These are phyloP conservation scores for Tylopilus felleus DNA, from an alignment of 768 basidiomycete genomes.

Conservation along the genomic window DNA sequence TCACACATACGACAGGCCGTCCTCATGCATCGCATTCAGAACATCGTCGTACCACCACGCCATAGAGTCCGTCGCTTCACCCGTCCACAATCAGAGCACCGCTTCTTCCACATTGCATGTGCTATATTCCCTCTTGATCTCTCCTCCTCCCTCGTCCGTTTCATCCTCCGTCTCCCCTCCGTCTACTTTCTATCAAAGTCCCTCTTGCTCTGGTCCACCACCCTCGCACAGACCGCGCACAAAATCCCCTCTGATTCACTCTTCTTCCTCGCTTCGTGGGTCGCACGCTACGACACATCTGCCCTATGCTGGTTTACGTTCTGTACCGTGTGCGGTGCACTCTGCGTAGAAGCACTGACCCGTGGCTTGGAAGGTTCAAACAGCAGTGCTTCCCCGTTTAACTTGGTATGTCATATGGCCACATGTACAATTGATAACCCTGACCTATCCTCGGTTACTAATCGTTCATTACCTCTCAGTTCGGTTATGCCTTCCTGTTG, in stretches of 20 bases:
- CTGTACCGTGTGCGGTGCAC: conserved; percentile 59
- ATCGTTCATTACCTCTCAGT: conserved; percentile 36
- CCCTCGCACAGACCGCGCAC: conserved; percentile 56
- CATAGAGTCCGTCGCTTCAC: conserved; percentile 14
- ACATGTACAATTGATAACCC: neutral
- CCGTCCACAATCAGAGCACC: conserved; percentile 26
- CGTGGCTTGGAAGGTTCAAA: conserved; percentile 65
- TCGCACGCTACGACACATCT: conserved; percentile 47
- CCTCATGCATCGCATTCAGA: conserved; percentile 71
- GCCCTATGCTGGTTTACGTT: conserved; percentile 76
- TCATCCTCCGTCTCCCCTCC: conserved; percentile 59
- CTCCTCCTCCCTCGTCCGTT: conserved; percentile 54
- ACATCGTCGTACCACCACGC: conserved; percentile 69
- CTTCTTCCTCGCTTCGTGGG: conserved; percentile 43
- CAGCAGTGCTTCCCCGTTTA: conserved; percentile 61
- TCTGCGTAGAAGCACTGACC: conserved; percentile 63
- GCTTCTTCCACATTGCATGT: conserved; percentile 25
- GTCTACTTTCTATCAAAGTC: conserved; percentile 58
- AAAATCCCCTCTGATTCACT: conserved; percentile 37
- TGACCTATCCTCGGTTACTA: neutral
- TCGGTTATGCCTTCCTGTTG: conserved; percentile 73
- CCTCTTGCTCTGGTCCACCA: conserved; percentile 53
- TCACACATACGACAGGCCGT: conserved; percentile 45
- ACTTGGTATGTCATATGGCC: conserved; percentile 50
- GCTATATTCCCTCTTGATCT: conserved; percentile 63